phyloP scores from a whole-genome alignment of 305 asterid genomes.

The Withania somnifera region DNA sequence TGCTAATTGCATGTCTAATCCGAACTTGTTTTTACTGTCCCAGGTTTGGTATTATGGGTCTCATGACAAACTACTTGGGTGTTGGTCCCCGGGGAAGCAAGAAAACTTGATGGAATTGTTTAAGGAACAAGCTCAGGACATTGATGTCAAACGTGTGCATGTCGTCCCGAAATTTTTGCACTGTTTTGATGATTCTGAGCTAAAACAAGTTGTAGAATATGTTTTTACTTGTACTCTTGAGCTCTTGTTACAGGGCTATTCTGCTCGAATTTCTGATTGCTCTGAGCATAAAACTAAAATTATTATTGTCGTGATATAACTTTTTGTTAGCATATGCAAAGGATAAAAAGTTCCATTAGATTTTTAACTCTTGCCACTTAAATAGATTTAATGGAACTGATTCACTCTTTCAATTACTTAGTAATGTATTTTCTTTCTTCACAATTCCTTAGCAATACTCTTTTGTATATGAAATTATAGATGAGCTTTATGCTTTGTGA shows the following conservation, averaged over 20 bases:
- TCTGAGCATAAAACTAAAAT: neutral
- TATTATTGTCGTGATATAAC: neutral
- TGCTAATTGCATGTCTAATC: neutral
- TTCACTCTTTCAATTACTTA: neutral
- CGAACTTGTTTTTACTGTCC: neutral
- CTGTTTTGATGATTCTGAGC: neutral
- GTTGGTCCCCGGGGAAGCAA: constrained; percentile 12
- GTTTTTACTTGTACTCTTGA: neutral
- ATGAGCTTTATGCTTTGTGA: neutral
- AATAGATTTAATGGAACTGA: neutral
- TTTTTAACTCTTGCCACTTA: neutral
- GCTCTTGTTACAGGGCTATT: neutral
- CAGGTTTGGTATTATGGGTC: constrained; percentile 26
- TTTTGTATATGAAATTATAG: no score
- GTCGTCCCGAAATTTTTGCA: neutral
- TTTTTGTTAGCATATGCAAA: neutral
- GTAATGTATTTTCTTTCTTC: neutral
- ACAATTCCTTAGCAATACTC: neutral
- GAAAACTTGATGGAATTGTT: constrained; percentile 5
- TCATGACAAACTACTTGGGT: constrained; percentile 23
- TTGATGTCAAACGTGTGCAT: neutral
- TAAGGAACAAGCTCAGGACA: no score
- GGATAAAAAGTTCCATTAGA: neutral
- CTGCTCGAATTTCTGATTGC: neutral
- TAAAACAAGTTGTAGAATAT: neutral